Evolutionary conservation across 225 moss, liverwort and hornwort genomes (phyloP), one percentile per base, ranked within the genome.

Genomic region (Pleurozium schreberi): DNA sequence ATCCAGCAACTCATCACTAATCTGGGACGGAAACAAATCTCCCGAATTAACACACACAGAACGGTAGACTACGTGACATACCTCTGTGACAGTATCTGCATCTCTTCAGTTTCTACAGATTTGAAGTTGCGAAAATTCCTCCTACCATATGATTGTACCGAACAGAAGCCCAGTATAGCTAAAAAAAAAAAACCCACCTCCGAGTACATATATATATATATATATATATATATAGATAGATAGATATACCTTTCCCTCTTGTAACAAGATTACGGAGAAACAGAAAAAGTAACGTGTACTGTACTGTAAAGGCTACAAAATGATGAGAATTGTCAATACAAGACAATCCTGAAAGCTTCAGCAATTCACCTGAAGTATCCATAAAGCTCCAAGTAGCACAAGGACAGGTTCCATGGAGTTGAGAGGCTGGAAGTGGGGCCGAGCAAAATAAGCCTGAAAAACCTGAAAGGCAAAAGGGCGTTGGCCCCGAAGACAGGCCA

Each of bases 341-440:
- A 85, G 70, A 42, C 61, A 68, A 58, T 58, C 58, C 22, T 58
- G 21, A 21, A 31, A 74, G 47, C 50, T 80, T 62, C 66, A 25
- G 38, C 68, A 59, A 50, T 89, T 92, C 90, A 98, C 85, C 95
- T 96, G 73, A 99, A 97, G 86, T 97, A 96, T 84, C 99, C 99
- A 85, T 99, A 99, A 42, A 99, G 92, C 92, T 97, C 99, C 88
- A 97, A 90, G 84, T 96, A 99, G 86, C 97, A 96, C 66, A 96
- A 83, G 40, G 94, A 95, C 20, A 99, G 92, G 86, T 96, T 99
- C 99, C 99, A 99, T 42, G 95, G 96, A 50, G 94, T 95, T 42
- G 95, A 94, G 45, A 76, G 82, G 84, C 96, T 94, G 55, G 94
- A 94, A 15, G 97, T 96, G 1, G 97, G 96, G 83, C 93, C 94